These are phyloP conservation scores for Colletotrichum incanum DNA, from an alignment of 2,329 filamentous ascomycete genomes.

Conservation along the genomic window DNA sequence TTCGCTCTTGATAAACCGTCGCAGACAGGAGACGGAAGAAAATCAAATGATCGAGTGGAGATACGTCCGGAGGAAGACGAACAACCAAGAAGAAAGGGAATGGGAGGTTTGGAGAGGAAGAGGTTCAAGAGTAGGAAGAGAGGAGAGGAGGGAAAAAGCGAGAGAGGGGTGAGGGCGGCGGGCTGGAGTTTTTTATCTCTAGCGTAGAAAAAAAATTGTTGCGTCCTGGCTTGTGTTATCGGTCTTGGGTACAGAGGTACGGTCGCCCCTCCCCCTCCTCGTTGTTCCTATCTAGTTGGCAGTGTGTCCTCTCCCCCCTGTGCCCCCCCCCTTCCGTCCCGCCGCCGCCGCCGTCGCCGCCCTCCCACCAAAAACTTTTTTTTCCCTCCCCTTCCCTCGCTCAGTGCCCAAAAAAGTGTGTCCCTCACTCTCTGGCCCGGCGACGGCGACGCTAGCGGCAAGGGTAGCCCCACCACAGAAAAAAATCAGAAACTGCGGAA, in stretches of 20 bases:
- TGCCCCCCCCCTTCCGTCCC: background rate
- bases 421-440: conserved; percentile 35
- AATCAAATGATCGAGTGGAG: conserved; percentile 53
- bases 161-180: conserved; percentile 43
- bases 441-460: conserved; percentile 43
- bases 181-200: conserved; percentile 55
- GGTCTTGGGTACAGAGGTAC: background rate
- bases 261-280: background rate
- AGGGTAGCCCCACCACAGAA: conserved; percentile 40
- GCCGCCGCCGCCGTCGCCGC: conserved; percentile 21
- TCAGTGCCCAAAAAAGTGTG: background rate
- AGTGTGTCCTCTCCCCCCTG: background rate
- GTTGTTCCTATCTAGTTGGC: background rate
- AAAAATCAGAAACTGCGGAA: conserved; percentile 44
- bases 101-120: conserved; percentile 53
- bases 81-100: conserved; percentile 52
- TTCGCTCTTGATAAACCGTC: conserved; percentile 43
- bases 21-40: conserved; percentile 43
- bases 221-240: conserved; percentile 39
- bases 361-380: conserved; percentile 46
- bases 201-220: conserved; percentile 31
- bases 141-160: conserved; percentile 23
- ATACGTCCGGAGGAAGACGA: conserved; percentile 62
- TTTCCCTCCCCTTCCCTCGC: conserved; percentile 21
- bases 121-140: conserved; percentile 47